phyloP scores from a whole-genome alignment of 176 grass and related monocot genomes.

The Pharus latifolius region DNA sequence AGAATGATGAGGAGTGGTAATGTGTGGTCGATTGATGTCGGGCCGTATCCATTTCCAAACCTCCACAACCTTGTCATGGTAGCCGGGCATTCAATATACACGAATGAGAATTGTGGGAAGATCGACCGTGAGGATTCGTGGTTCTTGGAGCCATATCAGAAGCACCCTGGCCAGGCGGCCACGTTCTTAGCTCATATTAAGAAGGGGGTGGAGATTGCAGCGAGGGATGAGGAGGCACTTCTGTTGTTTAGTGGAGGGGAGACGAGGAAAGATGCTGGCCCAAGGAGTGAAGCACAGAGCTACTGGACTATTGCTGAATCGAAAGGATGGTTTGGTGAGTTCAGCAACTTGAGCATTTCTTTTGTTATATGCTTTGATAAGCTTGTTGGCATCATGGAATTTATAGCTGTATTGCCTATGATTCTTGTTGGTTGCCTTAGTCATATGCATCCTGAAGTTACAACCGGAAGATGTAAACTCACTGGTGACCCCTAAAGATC shows the following conservation, averaged over 20 bases:
- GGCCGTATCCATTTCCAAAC: slow-evolving; percentile 37
- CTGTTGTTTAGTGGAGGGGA: slow-evolving; percentile 89
- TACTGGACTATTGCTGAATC: slow-evolving; percentile 86
- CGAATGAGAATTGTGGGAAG: slow-evolving; percentile 53
- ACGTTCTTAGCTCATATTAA: slow-evolving; percentile 86
- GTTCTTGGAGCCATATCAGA: slow-evolving; percentile 86
- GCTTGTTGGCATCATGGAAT: neutral
- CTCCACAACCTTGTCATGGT: slow-evolving; percentile 85
- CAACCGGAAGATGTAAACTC: neutral
- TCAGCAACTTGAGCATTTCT: neutral
- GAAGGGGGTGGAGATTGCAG: slow-evolving; percentile 54
- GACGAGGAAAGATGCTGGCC: slow-evolving; percentile 72
- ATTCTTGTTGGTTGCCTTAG: neutral
- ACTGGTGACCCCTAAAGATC: neutral
- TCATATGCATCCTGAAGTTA: neutral
- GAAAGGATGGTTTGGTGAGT: slow-evolving; percentile 77
- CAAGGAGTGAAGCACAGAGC: slow-evolving; percentile 89
- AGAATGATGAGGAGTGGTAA: slow-evolving; percentile 24
- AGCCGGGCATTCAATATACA: slow-evolving; percentile 83
- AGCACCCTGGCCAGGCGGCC: slow-evolving; percentile 65
- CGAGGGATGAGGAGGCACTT: slow-evolving; percentile 47
- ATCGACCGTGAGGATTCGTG: slow-evolving; percentile 62
- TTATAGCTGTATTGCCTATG: neutral
- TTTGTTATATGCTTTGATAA: neutral
- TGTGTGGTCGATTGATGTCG: slow-evolving; percentile 10